Evolutionary conservation across 208 protist species (phyloP), one percentile per base, ranked within the genome.

Genomic region (Acanthamoeba triangularis): DNA sequence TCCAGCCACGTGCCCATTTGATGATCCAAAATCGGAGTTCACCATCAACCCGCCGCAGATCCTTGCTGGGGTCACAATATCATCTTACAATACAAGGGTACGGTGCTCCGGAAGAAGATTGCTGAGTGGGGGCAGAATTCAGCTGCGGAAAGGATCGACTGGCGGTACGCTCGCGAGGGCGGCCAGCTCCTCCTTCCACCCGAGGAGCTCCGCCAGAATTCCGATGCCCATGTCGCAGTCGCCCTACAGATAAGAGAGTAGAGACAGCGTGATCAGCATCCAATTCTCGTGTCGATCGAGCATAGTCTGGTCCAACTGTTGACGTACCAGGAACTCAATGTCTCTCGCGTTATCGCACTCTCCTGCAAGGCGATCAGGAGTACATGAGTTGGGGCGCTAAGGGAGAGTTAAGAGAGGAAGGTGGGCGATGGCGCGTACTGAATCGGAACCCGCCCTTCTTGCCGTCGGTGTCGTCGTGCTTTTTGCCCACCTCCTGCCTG

Each of bases 401-500:
- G 28, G 23, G 5, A n/a, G 16, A 78, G 23, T 20, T 30, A 7
- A 47, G 0, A 4, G 41, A 47, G 41, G 61, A 67, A 67, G 61
- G 61, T n/a, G 41, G 41, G 41, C 1, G 41, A 47, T 47, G 41
- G 41, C 41, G 41, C 30, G 74, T 84, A 90, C 56, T 3, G 54
- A 90, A 90, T 35, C 82, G 82, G 56, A 90, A 90, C 10, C 82
- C 82, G 25, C 82, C 82, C 33, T 90, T 90, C 56, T 44, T 90
- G 54, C 82, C 82, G n/a, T 33, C 23, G 37, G 49, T 8, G 63
- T 90, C 82, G 28, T 84, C 74, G 10, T 13, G 47, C 44, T 90
- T 67, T 49, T 90, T 90, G 16, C 82, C 82, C 25, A 90, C 82
- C 35, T 90, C 82, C 20, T 67, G 49, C 47, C 82, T 1, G 33